These are phyloP conservation scores for Kodamaea fukazawae DNA, from an alignment of 805 yeast genomes.

Conservation along the genomic window DNA sequence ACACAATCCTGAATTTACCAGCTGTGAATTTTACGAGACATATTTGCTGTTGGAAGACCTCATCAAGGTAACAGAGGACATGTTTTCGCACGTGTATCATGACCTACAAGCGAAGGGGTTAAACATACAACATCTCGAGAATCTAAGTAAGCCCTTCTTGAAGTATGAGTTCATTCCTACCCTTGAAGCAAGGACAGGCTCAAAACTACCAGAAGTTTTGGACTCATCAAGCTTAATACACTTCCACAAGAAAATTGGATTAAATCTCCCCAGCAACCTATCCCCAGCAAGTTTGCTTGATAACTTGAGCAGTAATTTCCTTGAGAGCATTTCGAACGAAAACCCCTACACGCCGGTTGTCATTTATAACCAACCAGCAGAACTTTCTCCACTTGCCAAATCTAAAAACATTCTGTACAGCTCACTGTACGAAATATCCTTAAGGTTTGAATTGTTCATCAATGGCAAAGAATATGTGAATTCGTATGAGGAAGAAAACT, in stretches of 20 bases:
- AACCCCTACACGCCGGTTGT: conserved; percentile 55
- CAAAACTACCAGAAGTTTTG: conserved; percentile 44
- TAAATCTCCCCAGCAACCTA: conserved; percentile 34
- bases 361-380: conserved; percentile 78
- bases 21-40: conserved; percentile 83
- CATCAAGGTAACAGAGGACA: conserved; percentile 58
- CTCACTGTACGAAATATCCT: conserved; percentile 43
- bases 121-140: conserved; percentile 21
- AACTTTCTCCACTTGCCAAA: conserved; percentile 86
- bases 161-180: conserved; percentile 66
- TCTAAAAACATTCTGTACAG: conserved; percentile 26
- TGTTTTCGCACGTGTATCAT: conserved; percentile 45
- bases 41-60: conserved; percentile 65
- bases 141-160: conserved; percentile 14
- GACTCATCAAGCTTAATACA: conserved; percentile 37
- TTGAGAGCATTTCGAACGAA: conserved; percentile 60
- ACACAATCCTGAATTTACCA: conserved; percentile 92
- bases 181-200: conserved; percentile 53
- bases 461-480: conserved; percentile 79
- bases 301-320: conserved; percentile 52
- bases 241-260: conserved; percentile 38
- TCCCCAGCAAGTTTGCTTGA: conserved; percentile 66
- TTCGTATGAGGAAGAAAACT: conserved; percentile 95
- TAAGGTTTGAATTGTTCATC: conserved; percentile 82
- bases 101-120: conserved; percentile 19